Percentiles rank a stretch among this genome's conserved stretches.
Conservation (phyloP, 352 stramenopile species). For the Phytophthora chlamydospora region DNA sequence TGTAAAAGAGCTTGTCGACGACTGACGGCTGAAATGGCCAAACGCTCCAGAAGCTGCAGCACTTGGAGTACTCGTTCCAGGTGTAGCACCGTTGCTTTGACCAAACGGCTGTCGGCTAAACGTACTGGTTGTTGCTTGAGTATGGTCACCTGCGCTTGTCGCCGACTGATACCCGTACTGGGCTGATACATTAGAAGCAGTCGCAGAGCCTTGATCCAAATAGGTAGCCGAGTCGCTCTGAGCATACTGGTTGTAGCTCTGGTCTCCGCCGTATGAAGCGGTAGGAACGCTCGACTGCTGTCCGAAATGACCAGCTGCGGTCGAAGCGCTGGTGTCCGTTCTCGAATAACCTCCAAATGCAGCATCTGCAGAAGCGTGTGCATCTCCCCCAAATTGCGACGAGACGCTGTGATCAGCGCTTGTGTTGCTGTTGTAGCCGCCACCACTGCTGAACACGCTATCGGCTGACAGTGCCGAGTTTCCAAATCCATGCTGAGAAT, state of each 20-base stretch:
- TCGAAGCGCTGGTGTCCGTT: constrained; percentile 6
- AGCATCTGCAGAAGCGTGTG: constrained; percentile 26
- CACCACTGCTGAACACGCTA: constrained; percentile 21
- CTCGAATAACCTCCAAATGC: constrained; percentile 32
- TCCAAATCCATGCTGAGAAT: constrained; percentile 32
- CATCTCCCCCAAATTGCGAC: constrained; percentile 31
- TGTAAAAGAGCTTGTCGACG: constrained; percentile 30
- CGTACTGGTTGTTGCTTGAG: constrained; percentile 10
- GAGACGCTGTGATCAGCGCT: constrained; percentile 13
- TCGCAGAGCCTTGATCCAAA: constrained; percentile 12
- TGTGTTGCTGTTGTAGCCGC: constrained; percentile 9
- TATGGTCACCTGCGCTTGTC: constrained; percentile 3
- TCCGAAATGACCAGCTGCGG: constrained; percentile 17
- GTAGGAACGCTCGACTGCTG: constrained; percentile 18
- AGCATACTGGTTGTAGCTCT: constrained; percentile 25
- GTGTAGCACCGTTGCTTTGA: constrained; percentile 12
- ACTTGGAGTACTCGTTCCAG: constrained; percentile 1
- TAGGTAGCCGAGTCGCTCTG: constrained; percentile 13
- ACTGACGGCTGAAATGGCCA: constrained; percentile 31
- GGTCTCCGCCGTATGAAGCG: constrained; percentile 19
- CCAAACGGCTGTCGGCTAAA: constrained; percentile 21
- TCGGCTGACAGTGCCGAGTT: constrained; percentile 21
- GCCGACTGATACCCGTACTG: constrained; percentile 18
- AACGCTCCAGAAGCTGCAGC: constrained; percentile 5
- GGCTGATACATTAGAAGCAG: constrained; percentile 2